Conservation (phyloP, 208 protist species). For the Trichomonas gallinae region DNA sequence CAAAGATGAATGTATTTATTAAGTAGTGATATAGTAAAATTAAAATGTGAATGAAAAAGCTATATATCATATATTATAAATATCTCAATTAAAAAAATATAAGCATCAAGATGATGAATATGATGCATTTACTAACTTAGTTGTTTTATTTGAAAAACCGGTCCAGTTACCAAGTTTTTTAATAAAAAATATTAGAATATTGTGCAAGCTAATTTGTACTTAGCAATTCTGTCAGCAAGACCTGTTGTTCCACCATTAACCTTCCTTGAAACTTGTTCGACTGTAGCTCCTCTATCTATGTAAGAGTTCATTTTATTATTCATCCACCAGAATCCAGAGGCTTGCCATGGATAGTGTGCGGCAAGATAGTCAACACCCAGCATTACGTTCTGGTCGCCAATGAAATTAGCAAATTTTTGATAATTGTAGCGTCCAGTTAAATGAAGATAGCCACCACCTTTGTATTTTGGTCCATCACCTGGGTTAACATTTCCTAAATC, state of each 20-base stretch:
- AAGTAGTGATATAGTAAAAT: too few species aligned
- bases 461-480: conserved; percentile 15
- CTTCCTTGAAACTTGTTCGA: background rate
- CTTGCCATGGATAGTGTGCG: background rate
- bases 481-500: background rate
- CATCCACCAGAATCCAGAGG: background rate
- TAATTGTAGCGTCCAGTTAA: conserved; percentile 3
- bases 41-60: too few species aligned
- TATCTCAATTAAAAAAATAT: too few species aligned
- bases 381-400: conserved; percentile 18
- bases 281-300: background rate
- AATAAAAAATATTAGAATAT: too few species aligned
- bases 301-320: background rate
- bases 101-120: too few species aligned
- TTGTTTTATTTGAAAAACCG: too few species aligned
- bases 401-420: background rate
- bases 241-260: background rate
- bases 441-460: background rate
- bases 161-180: too few species aligned
- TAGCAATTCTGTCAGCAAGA: background rate
- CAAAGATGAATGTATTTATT: too few species aligned
- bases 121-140: too few species aligned
- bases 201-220: background rate
- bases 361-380: background rate
- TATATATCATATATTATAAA: too few species aligned